Evolutionary conservation across 768 basidiomycete genomes (phyloP), one percentile per base, ranked within the genome.

Genomic region (Hysterangium stoloniferum): DNA sequence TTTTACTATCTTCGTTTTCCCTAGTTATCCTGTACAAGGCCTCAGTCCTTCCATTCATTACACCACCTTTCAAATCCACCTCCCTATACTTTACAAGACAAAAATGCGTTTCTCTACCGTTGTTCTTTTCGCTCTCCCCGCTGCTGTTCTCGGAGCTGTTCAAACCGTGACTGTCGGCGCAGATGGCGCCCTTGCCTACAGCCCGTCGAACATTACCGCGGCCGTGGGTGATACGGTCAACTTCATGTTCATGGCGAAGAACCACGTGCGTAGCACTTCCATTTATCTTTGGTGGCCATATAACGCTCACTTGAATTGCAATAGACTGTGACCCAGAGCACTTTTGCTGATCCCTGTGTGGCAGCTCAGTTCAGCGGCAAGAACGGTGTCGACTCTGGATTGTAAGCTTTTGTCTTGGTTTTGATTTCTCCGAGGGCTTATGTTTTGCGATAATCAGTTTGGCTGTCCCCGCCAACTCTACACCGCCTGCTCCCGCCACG

Each of bases 331-430:
- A 11, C 61, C 71, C 20, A 81, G 62, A 81, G 79, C 8, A 74
- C 76, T 34, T 82, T 84, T 56, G 66, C 71, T 33, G 56, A 52
- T 41, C 82, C 82, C 20, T 84, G 82, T 62, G 55, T 60, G 3
- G 57, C 62, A 22, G 53, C 52, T 20, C 53, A 54, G 7, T 55
- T 57, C 6, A 58, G 58, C 7, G 64, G 64, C 1, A 55, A 59
- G 40, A 49, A 61, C 45, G 74, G 73, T 2, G 75, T 75, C 47
- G 68, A 73, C 53, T 75, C 75, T 45, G 75, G 75, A 54, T 76
- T 69, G 73, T 75, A 56, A 56, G 52, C 44, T 38, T 25, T 19
- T 6, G 12, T 22, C 27, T 31, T 51, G 24, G 5, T 19, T 12
- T 19, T 36, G 35, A 13, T 17, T 36, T 35, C 9, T 24, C 41